These are phyloP conservation scores for Beauveria brongniartii DNA, from an alignment of 2,329 filamentous ascomycete species.

Conservation along the genomic window DNA sequence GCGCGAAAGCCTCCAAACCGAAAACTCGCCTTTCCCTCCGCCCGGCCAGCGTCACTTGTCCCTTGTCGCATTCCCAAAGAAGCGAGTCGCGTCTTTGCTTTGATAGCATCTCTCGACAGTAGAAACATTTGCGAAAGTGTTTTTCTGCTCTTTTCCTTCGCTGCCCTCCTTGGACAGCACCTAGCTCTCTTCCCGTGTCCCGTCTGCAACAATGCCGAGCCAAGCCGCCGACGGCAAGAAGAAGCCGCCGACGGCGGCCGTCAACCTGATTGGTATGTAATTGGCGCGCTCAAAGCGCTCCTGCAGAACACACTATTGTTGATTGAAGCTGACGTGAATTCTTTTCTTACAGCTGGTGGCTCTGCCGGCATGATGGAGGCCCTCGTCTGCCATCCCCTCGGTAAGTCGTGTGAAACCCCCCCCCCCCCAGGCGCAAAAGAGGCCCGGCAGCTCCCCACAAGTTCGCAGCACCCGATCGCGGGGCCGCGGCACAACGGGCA, in stretches of 20 bases:
- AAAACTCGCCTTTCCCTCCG: constrained; percentile 5
- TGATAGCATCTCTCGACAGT: background rate
- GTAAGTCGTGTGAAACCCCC: constrained; percentile 37
- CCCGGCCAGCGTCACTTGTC: background rate
- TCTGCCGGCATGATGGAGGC: constrained; percentile 99
- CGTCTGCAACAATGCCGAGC: constrained; percentile 24
- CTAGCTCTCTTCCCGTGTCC: background rate
- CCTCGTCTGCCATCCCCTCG: constrained; percentile 86
- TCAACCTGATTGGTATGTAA: constrained; percentile 76
- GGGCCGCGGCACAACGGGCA: constrained; percentile 3
- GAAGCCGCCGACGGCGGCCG: constrained; percentile 75
- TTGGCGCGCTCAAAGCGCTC: background rate
- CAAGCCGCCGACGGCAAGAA: constrained; percentile 38
- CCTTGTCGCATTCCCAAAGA: constrained; percentile 1
- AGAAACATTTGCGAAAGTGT: background rate
- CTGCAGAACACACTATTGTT: constrained; percentile 5
- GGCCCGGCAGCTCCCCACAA: constrained; percentile 8
- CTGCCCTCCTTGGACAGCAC: background rate
- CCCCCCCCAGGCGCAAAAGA: background rate
- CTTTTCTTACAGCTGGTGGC: constrained; percentile 62
- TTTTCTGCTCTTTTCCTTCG: background rate
- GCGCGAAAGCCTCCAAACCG: background rate
- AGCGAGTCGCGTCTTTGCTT: background rate
- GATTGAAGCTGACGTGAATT: constrained; percentile 15
- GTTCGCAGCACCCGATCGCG: background rate